phyloP scores from a whole-genome alignment of 805 yeast genomes.

The Hanseniaspora vineae region DNA sequence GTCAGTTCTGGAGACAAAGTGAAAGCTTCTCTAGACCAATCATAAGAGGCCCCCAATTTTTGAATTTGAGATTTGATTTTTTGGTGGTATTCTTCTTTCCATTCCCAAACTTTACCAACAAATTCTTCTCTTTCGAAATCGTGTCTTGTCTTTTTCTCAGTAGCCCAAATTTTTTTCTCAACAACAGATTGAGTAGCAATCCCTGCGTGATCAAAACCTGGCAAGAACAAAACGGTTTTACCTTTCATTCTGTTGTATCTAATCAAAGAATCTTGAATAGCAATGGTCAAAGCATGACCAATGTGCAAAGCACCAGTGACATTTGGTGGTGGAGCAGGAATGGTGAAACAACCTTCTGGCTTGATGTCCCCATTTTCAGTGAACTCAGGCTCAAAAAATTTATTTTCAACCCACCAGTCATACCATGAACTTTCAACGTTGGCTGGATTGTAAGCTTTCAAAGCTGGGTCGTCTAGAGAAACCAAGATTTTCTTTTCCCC shows the following conservation, averaged over 20 bases:
- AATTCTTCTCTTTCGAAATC: slow-evolving; percentile 91
- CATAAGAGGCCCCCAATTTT: slow-evolving; percentile 91
- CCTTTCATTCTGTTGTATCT: slow-evolving; percentile 97
- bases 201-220: slow-evolving; percentile 99
- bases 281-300: slow-evolving; percentile 93
- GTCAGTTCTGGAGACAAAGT: slow-evolving; percentile 72
- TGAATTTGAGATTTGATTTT: slow-evolving; percentile 76
- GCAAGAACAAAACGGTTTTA: slow-evolving; percentile 80
- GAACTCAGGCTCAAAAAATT: slow-evolving; percentile 79
- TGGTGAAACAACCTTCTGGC: slow-evolving; percentile 75
- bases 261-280: slow-evolving; percentile 87
- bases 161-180: slow-evolving; percentile 88
- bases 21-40: slow-evolving; percentile 91
- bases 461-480: slow-evolving; percentile 82
- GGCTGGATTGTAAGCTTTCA: slow-evolving; percentile 86
- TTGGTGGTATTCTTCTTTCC: slow-evolving; percentile 89
- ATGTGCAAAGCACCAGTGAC: slow-evolving; percentile 98
- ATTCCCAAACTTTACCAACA: slow-evolving; percentile 85
- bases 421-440: slow-evolving; percentile 97
- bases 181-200: slow-evolving; percentile 97
- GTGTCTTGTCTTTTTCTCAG: slow-evolving; percentile 80
- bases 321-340: slow-evolving; percentile 99
- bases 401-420: slow-evolving; percentile 88
- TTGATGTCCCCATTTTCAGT: slow-evolving; percentile 58
- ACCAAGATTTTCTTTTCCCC: slow-evolving; percentile 87